Evolutionary conservation across 805 yeast genomes (phyloP).

Genomic region (Metschnikowia dekortorum): DNA sequence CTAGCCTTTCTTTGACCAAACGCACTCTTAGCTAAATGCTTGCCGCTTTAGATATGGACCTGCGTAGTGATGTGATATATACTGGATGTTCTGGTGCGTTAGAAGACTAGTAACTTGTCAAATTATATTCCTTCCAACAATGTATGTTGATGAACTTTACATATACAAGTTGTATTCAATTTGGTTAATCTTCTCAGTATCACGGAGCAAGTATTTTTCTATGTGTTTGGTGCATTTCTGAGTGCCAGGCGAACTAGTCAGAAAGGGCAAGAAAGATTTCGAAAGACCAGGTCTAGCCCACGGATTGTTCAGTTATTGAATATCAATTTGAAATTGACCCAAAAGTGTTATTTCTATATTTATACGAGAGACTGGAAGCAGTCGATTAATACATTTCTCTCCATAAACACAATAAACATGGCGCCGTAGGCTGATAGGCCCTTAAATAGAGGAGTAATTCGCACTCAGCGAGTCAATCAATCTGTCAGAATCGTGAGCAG

Average conservation of each 20-base stretch:
- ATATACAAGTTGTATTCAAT: neutral
- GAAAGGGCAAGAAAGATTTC: neutral
- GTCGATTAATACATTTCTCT: neutral
- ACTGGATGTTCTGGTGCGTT: neutral
- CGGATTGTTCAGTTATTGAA: too few species aligned
- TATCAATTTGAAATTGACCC: too few species aligned
- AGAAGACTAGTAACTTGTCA: neutral
- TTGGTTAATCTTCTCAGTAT: neutral
- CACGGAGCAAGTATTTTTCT: neutral
- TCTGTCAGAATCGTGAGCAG: constrained; percentile 8
- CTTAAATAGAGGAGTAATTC: constrained; percentile 10
- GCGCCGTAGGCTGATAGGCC: neutral
- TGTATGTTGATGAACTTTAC: neutral
- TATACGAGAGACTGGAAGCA: neutral
- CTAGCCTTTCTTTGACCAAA: too few species aligned
- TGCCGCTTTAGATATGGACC: too few species aligned
- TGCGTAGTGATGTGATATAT: neutral
- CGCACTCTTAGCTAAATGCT: too few species aligned
- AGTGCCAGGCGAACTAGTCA: neutral
- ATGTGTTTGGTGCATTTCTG: neutral
- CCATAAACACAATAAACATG: neutral
- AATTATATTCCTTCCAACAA: neutral
- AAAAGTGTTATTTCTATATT: neutral
- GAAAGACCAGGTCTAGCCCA: neutral
- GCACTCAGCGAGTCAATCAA: constrained; percentile 8